Percentiles rank a stretch among this genome's conserved stretches.
Conservation (phyloP, 2,329 filamentous ascomycete genomes). For the Penicillium rolfsii region DNA sequence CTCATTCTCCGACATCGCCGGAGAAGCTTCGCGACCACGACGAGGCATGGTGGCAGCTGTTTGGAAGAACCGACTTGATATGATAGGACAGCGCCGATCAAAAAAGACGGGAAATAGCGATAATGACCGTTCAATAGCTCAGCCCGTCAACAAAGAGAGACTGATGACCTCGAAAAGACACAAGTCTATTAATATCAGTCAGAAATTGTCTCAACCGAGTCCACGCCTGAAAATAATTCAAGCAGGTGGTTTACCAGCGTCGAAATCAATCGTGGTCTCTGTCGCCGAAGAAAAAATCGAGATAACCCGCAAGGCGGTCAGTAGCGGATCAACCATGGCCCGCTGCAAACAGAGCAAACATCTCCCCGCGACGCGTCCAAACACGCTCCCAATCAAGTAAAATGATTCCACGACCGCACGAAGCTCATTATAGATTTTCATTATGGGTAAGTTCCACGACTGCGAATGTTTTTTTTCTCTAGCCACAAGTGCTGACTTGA, state of each 20-base stretch:
- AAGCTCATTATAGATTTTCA: constrained; percentile 18
- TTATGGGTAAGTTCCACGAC: constrained; percentile 34
- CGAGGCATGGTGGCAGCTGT: constrained; percentile 62
- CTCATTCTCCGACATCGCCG: constrained; percentile 83
- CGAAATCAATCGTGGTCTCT: constrained; percentile 8
- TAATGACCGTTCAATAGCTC: constrained; percentile 17
- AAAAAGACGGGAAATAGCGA: constrained; percentile 14
- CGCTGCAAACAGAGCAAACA: constrained; percentile 34
- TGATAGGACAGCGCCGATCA: constrained; percentile 16
- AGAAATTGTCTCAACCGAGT: constrained; percentile 9
- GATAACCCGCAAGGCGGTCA: constrained; percentile 22
- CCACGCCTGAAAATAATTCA: constrained; percentile 16
- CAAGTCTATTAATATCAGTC: not conserved
- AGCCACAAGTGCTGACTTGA: constrained; percentile 7
- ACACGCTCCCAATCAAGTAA: constrained; percentile 48
- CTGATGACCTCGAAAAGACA: not conserved
- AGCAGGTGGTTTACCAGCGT: constrained; percentile 7
- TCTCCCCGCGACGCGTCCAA: constrained; percentile 41
- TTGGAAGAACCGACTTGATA: constrained; percentile 10
- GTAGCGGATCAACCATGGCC: constrained; percentile 12
- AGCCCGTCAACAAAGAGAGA: constrained; percentile 5
- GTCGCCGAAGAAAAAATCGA: constrained; percentile 28
- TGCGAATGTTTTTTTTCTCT: not conserved
- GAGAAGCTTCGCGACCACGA: constrained; percentile 68
- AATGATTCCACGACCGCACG: constrained; percentile 32